Evolutionary conservation across 2,329 filamentous ascomycete species (phyloP), one percentile per base, ranked within the genome.

Genomic region (Sclerotinia trifoliorum): DNA sequence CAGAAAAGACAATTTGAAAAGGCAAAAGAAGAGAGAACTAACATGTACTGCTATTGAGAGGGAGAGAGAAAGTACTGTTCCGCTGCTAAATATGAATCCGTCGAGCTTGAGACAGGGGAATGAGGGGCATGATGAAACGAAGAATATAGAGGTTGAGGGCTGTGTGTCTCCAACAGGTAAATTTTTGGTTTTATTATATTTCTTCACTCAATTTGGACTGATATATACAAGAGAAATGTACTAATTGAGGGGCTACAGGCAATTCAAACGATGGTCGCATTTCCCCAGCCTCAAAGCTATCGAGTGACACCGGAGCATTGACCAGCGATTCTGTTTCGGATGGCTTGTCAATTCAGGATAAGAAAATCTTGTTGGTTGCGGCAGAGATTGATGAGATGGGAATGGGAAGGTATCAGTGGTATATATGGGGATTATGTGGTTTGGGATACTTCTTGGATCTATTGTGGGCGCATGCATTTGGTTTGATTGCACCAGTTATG

Each of bases 401-500:
- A 1, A 72, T 75, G 70, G 74, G 74, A 7, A 71, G 57, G 55
- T 74, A 75, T 57, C 74, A 76, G 49, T 74, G 72, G 73, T 75
- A 70, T 60, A 73, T 76, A 26, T 76, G 74, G 72, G 32, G 35
- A 3, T 61, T 76, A 7, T 75, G 74, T 35, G 74, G 74, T 13
- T 69, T 76, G 52, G 74, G 74, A 24, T 76, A 75, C 65, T 73
- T 76, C 54, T 66, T 76, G 5, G 74, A 76, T 70, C 62, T 75
- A 19, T 32, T 71, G 10, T 76, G 74, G 74, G 72, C 74, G 29
- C 71, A 74, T 52, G 74, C 69, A 10, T 70, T 74, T 64, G 73
- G 73, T 17, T 65, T 75, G 21, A 71, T 76, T 58, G 71, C 72
- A 11, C 70, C 69, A 6, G 70, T 72, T 17, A 26, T 75, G 26